Evolutionary conservation across 2,329 filamentous ascomycete genomes (phyloP), one percentile per base, ranked within the genome.

Genomic region (Cytospora chrysosperma): DNA sequence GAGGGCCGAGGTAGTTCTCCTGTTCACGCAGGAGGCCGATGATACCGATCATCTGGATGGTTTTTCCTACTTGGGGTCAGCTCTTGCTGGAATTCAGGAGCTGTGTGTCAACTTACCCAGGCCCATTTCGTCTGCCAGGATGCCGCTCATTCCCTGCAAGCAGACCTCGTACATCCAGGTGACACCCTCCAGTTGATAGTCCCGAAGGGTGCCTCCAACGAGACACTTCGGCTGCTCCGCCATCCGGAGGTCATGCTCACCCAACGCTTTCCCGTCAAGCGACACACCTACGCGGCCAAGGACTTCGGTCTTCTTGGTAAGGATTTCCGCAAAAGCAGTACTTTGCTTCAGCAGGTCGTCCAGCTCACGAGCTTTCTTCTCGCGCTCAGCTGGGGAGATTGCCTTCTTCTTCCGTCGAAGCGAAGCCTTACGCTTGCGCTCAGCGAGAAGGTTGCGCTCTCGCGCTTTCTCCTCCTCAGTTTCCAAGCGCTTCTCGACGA

Each of bases 111-210:
- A 7, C 80, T 64, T 71, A 85, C 85, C 85, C 7, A 97, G 77
- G 0, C 93, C 93, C 93, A 97, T 97, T 74, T 97, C 93, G 70
- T 97, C 93, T 0, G 93, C 93, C 34, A 97, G 75, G 63, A 97
- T 97, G 1, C 93, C 93, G 68, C 92, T 96, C 75, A 97, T 85
- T 13, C 93, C 93, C 71, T 97, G 95, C 2, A 82, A 76, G 62
- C 83, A 85, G 59, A 87, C 85, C 80, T 97, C 92, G 70, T 90
- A 96, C 80, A 99, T 88, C 95, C 95, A 99, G 0, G 96, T 96
- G 1, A 99, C 76, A 0, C 95, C 95, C 73, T 98, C 94, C 0
- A 99, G 79, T 70, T 99, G 95, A 72, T 99, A 99, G 67, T 91
- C 90, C 21, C 93, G 84, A 94, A 99, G 98, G 4, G 88, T 89